phyloP scores from a whole-genome alignment of 108 stramenopile species.

The Ochromonas danica region DNA sequence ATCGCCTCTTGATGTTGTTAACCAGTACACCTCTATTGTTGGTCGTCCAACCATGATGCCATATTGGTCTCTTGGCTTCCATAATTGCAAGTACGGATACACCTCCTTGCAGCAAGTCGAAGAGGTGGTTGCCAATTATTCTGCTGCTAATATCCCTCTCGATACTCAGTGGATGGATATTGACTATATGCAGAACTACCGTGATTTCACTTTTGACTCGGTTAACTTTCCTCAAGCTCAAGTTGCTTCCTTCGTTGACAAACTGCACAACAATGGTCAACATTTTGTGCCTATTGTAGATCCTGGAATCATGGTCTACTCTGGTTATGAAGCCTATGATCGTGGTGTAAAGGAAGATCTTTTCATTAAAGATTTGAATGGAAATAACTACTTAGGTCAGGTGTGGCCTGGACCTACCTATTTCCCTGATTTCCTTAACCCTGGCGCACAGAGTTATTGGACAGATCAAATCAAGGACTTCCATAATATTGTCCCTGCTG shows the following conservation, averaged over 20 bases:
- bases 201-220: slow-evolving; percentile 46
- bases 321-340: slow-evolving; percentile 41
- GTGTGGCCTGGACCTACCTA: slow-evolving; percentile 49
- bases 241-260: slow-evolving; percentile 20
- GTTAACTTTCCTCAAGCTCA: slow-evolving; percentile 9
- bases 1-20: slow-evolving; percentile 34
- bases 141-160: slow-evolving; percentile 35
- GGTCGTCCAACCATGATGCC: slow-evolving; percentile 40
- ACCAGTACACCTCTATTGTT: slow-evolving; percentile 42
- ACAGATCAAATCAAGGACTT: slow-evolving; percentile 40
- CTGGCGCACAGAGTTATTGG: slow-evolving; percentile 40
- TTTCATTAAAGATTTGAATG: slow-evolving; percentile 37
- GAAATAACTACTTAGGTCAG: slow-evolving; percentile 29
- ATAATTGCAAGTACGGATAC: slow-evolving; percentile 49
- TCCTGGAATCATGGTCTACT: slow-evolving; percentile 40
- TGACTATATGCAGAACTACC: slow-evolving; percentile 46
- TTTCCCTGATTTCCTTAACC: slow-evolving; percentile 46
- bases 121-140: slow-evolving; percentile 27
- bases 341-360: slow-evolving; percentile 12
- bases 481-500: slow-evolving; percentile 31
- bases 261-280: slow-evolving; percentile 36
- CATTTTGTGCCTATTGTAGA: slow-evolving; percentile 45
- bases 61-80: slow-evolving; percentile 49
- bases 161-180: slow-evolving; percentile 49
- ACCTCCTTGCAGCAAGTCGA: not conserved